phyloP scores from a whole-genome alignment of 805 yeast species.

The Candida anglica region DNA sequence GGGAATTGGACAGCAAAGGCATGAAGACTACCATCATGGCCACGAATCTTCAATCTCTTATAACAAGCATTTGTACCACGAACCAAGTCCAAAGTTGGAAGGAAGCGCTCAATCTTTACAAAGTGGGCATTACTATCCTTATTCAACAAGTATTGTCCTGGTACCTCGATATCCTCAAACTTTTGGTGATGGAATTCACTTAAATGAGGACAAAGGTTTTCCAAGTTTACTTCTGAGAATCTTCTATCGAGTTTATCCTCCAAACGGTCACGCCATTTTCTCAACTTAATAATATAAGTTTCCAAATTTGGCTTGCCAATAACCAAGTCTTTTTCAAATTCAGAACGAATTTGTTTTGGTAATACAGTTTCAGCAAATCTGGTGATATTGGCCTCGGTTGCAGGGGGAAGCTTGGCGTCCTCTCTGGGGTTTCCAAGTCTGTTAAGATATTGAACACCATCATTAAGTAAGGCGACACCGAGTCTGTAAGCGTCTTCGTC shows the following conservation, averaged over 20 bases:
- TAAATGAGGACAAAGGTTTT: slow-evolving; percentile 88
- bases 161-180: slow-evolving; percentile 95
- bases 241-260: slow-evolving; percentile 90
- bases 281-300: slow-evolving; percentile 73
- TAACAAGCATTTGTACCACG: slow-evolving; percentile 90
- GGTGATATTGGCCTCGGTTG: slow-evolving; percentile 83
- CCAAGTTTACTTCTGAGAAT: slow-evolving; percentile 74
- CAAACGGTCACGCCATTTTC: slow-evolving; percentile 89
- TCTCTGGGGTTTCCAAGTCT: slow-evolving; percentile 83
- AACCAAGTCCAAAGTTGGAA: slow-evolving; percentile 83
- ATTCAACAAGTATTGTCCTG: slow-evolving; percentile 90
- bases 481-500: slow-evolving; percentile 96
- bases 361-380: slow-evolving; percentile 90
- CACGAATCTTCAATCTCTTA: slow-evolving; percentile 83
- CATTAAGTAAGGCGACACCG: slow-evolving; percentile 87
- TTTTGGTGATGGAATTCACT: slow-evolving; percentile 98
- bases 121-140: slow-evolving; percentile 89
- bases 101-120: slow-evolving; percentile 86
- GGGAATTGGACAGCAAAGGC: slow-evolving; percentile 97
- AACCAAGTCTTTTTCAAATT: slow-evolving; percentile 89
- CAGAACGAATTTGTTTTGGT: slow-evolving; percentile 83
- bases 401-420: slow-evolving; percentile 83
- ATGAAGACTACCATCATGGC: slow-evolving; percentile 89
- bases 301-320: slow-evolving; percentile 84
- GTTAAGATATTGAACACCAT: slow-evolving; percentile 87